A percentile compares a stretch with the other conserved stretches of the same genome.
These are phyloP conservation scores for Metarhizium guizhouense DNA, from an alignment of 2,329 filamentous ascomycete species.

Conservation along the genomic window DNA sequence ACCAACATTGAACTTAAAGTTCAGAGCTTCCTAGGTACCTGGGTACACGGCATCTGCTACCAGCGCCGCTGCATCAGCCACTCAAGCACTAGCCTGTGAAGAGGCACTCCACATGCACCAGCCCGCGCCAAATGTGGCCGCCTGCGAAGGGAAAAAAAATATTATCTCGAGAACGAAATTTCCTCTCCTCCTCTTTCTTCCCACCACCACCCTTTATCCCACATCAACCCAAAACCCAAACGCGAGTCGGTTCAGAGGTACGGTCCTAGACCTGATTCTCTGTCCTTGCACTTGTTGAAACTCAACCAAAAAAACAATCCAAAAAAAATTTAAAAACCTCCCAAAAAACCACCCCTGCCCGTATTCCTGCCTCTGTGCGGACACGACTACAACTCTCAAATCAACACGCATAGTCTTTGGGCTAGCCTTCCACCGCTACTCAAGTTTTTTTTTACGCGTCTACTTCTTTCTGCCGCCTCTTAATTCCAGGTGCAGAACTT, in stretches of 20 bases:
- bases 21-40: neutral
- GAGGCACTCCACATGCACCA: constrained; percentile 11
- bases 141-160: constrained; percentile 21
- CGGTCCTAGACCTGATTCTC: constrained; percentile 50
- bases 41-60: neutral
- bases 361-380: constrained; percentile 18
- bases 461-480: constrained; percentile 3
- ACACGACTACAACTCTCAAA: constrained; percentile 16
- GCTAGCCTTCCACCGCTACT: constrained; percentile 9
- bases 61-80: neutral
- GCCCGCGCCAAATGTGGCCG: constrained; percentile 4
- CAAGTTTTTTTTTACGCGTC: neutral
- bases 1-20: neutral
- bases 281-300: constrained; percentile 48
- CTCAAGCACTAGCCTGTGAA: constrained; percentile 3
- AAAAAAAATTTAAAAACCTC: constrained; percentile 54
- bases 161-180: constrained; percentile 24
- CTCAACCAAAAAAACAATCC: constrained; percentile 40
- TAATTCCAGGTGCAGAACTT: neutral
- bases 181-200: constrained; percentile 32
- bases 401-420: constrained; percentile 9
- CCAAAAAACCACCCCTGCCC: constrained; percentile 47
- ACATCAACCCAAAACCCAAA: constrained; percentile 32
- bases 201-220: constrained; percentile 41
- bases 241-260: constrained; percentile 45